Conservation (phyloP, 1,284 basidiomycete genomes). For the Gastroboletus turbinatus region DNA sequence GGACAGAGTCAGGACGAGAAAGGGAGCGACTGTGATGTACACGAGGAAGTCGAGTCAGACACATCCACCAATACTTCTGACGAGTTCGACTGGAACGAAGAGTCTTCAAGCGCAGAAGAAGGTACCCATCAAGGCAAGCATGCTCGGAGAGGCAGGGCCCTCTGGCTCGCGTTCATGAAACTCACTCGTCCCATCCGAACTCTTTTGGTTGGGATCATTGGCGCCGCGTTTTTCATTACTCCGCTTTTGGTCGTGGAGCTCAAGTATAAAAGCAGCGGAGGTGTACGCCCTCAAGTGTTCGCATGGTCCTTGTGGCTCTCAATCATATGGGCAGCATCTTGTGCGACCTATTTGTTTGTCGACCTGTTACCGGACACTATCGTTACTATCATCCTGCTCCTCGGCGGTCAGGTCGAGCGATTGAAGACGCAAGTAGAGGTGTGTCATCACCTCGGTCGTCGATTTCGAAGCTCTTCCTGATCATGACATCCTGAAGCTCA, state of each 20-base stretch:
- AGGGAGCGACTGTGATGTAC: constrained; percentile 5
- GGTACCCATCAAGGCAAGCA: constrained; percentile 23
- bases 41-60: constrained; percentile 43
- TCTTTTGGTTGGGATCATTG: constrained; percentile 55
- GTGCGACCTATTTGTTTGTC: constrained; percentile 61
- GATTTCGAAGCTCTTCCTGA: not conserved
- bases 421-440: constrained; percentile 68
- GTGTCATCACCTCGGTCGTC: constrained; percentile 4
- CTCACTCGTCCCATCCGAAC: constrained; percentile 60
- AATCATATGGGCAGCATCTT: constrained; percentile 65
- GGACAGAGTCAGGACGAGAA: constrained; percentile 10
- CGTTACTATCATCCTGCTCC: constrained; percentile 50
- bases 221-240: constrained; percentile 61
- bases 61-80: constrained; percentile 62
- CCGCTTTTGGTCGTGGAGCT: constrained; percentile 68
- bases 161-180: constrained; percentile 68
- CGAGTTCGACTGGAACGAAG: constrained; percentile 76
- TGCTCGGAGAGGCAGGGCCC: constrained; percentile 48
- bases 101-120: constrained; percentile 29
- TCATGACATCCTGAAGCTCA: constrained; percentile 43
- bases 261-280: constrained; percentile 48
- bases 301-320: constrained; percentile 75
- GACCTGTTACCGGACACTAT: constrained; percentile 61
- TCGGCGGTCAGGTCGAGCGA: constrained; percentile 63
- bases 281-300: constrained; percentile 54